Evolutionary conservation across 192 early-diverging fungal genomes (phyloP).

Genomic region (Funneliformis geosporum): DNA sequence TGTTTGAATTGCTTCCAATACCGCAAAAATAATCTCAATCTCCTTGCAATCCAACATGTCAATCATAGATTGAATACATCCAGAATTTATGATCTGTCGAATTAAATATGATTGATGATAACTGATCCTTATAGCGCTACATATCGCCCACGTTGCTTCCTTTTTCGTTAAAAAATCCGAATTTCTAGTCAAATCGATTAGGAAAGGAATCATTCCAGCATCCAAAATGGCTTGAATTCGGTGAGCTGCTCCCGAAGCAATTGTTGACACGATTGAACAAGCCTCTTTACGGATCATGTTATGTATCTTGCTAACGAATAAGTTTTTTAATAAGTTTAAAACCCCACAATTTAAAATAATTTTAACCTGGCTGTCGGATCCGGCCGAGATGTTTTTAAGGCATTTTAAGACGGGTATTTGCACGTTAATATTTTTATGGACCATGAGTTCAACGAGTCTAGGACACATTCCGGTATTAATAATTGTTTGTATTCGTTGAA

Average conservation of each 20-base stretch:
- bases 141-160: constrained; percentile 57
- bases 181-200: constrained; percentile 42
- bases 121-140: constrained; percentile 47
- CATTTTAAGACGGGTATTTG: constrained; percentile 76
- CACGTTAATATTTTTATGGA: constrained; percentile 57
- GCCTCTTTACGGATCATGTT: constrained; percentile 52
- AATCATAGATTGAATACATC: constrained; percentile 54
- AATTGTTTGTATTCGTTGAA: constrained; percentile 63
- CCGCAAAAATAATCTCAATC: constrained; percentile 44
- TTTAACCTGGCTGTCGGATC: constrained; percentile 79
- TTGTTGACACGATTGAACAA: constrained; percentile 59
- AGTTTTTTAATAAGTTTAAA: constrained; percentile 53
- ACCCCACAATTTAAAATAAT: constrained; percentile 67
- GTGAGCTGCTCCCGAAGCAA: constrained; percentile 47
- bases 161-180: constrained; percentile 50
- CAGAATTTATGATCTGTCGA: constrained; percentile 44
- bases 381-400: constrained; percentile 80
- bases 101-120: constrained; percentile 44
- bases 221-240: constrained; percentile 55
- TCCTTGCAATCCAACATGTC: constrained; percentile 49
- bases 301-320: constrained; percentile 48
- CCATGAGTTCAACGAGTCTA: constrained; percentile 69
- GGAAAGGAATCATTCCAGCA: constrained; percentile 44
- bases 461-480: constrained; percentile 75
- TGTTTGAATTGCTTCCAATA: constrained; percentile 50